These are phyloP conservation scores for Phlebiopsis flavidoalba DNA, from an alignment of 768 basidiomycete genomes.

Conservation along the genomic window DNA sequence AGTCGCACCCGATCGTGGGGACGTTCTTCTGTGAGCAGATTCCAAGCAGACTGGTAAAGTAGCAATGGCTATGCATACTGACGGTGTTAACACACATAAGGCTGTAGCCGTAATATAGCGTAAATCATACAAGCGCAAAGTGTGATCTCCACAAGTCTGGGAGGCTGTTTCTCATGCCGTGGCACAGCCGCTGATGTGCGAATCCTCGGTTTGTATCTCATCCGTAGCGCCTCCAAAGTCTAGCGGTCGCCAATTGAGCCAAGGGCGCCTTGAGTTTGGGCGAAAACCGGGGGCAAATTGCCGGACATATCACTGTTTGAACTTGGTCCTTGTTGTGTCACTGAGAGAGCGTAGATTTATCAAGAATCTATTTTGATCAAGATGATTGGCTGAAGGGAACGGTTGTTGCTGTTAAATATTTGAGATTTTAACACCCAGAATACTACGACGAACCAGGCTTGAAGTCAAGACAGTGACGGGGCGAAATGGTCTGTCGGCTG, in stretches of 20 bases:
- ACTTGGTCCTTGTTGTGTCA: neutral
- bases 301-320: neutral
- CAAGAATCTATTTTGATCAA: neutral
- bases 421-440: neutral
- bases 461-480: neutral
- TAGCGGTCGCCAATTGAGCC: neutral
- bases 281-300: neutral
- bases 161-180: no score
- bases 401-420: neutral
- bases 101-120: no score
- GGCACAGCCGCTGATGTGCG: no score
- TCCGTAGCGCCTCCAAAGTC: neutral
- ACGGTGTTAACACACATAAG: no score
- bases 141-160: no score
- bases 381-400: neutral
- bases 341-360: neutral
- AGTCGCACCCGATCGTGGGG: no score
- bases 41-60: no score
- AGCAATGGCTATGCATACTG: no score
- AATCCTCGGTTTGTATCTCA: no score
- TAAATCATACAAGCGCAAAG: no score
- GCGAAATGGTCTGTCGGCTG: neutral
- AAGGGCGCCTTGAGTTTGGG: neutral
- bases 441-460: neutral
- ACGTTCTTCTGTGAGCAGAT: no score